Conservation (phyloP, 768 basidiomycete genomes). For the Lentinula edodes region DNA sequence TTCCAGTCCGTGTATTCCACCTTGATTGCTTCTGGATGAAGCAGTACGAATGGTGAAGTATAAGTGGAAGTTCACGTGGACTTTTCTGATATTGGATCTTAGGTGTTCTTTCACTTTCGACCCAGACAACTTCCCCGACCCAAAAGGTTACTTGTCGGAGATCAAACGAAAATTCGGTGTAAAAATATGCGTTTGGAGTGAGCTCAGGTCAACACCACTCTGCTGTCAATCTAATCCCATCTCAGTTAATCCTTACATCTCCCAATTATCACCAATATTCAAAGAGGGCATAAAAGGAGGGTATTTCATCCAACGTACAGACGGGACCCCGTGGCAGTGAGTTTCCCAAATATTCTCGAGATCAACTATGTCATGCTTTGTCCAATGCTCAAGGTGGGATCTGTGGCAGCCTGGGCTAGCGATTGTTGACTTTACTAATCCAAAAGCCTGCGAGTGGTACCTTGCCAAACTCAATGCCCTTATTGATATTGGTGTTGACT, state of each 20-base stretch:
- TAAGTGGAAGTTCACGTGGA: background rate
- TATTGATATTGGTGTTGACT: conserved; percentile 50
- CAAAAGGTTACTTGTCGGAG: conserved; percentile 53
- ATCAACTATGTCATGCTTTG: background rate
- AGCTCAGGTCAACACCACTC: conserved; percentile 10
- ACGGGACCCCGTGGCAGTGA: conserved; percentile 66
- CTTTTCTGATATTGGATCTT: conserved; percentile 12
- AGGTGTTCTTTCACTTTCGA: conserved; percentile 78
- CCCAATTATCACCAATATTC: conserved; percentile 65
- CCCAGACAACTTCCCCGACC: conserved; percentile 71
- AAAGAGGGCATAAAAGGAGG: conserved; percentile 62
- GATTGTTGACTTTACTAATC: conserved; percentile 57
- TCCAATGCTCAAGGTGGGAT: conserved; percentile 38
- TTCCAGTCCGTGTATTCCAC: conserved; percentile 67
- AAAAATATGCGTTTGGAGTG: conserved; percentile 72
- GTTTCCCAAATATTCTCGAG: conserved; percentile 15
- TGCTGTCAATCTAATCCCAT: background rate
- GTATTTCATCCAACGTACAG: conserved; percentile 63
- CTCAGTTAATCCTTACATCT: conserved; percentile 69
- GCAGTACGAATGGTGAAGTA: conserved; percentile 53
- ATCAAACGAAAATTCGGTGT: conserved; percentile 60
- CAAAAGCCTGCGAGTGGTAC: conserved; percentile 53
- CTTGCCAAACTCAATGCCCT: conserved; percentile 40
- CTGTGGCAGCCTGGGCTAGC: conserved; percentile 63
- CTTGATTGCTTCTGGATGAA: conserved; percentile 78